phyloP scores from a whole-genome alignment of 768 basidiomycete genomes.

The Krasilnikovozyma curviuscula region DNA sequence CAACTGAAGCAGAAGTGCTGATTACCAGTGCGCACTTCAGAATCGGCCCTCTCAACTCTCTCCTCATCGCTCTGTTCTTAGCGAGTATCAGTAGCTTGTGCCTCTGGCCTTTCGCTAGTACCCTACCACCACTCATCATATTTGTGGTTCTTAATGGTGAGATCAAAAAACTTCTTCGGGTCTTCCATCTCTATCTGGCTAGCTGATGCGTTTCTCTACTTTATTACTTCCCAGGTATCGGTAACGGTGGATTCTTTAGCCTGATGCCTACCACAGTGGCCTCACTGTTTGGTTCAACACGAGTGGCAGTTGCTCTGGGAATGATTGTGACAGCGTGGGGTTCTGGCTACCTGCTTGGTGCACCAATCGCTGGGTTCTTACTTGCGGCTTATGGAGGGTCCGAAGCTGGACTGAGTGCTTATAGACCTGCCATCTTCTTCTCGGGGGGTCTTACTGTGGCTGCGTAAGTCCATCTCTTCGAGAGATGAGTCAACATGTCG shows the following conservation, averaged over 20 bases:
- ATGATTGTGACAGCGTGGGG: neutral
- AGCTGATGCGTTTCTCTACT: neutral
- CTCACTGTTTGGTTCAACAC: neutral
- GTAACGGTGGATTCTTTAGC: neutral
- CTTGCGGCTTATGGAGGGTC: neutral
- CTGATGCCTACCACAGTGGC: neutral
- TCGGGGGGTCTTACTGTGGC: neutral
- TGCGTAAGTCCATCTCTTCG: constrained; percentile 4
- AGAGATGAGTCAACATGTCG: no score
- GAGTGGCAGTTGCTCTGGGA: neutral
- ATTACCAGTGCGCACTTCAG: no score
- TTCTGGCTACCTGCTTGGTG: neutral
- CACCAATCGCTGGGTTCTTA: neutral
- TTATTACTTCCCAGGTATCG: neutral
- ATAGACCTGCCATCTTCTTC: neutral
- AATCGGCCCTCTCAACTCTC: neutral
- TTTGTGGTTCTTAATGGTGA: neutral
- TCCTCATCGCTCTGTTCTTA: neutral
- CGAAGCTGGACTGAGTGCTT: neutral
- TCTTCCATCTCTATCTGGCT: neutral
- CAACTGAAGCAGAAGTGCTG: no score
- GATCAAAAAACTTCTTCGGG: neutral
- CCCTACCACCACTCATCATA: neutral
- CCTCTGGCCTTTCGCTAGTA: neutral
- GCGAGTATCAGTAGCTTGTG: neutral